These are phyloP conservation scores for Tricholoma furcatifolium DNA, from an alignment of 768 basidiomycete genomes.

Conservation along the genomic window DNA sequence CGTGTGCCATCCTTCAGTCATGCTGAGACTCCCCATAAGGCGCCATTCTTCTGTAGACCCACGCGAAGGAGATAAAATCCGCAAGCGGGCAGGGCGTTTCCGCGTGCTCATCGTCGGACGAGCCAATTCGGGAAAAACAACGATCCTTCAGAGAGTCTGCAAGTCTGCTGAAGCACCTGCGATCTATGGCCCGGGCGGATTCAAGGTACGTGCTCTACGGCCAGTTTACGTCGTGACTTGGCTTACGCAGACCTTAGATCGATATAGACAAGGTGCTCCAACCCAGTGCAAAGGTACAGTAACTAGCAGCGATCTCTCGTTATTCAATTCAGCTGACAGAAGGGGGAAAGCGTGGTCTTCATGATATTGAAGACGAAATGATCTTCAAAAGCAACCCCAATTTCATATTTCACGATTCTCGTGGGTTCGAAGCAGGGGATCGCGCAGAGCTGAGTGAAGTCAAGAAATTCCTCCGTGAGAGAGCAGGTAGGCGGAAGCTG, in stretches of 20 bases:
- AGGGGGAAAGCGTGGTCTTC: constrained; percentile 8
- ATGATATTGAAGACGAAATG: constrained; percentile 14
- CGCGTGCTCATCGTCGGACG: constrained; percentile 40
- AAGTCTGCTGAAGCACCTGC: constrained; percentile 30
- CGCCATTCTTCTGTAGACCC: not conserved
- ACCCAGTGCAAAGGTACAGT: not conserved
- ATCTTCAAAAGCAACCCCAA: constrained; percentile 12
- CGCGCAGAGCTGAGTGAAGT: constrained; percentile 4
- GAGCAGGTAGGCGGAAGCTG: constrained; percentile 1
- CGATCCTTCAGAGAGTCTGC: constrained; percentile 36
- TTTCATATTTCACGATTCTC: constrained; percentile 13
- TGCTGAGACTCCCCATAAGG: not conserved
- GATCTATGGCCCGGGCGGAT: constrained; percentile 21
- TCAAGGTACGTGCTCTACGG: constrained; percentile 15
- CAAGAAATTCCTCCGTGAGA: constrained; percentile 8
- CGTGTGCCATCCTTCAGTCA: not conserved
- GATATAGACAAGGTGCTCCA: not conserved
- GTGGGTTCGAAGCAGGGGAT: constrained; percentile 18
- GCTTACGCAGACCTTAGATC: not conserved
- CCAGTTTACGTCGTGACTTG: not conserved
- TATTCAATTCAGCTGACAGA: not conserved
- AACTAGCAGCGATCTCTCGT: not conserved
- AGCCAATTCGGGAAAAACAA: constrained; percentile 41
- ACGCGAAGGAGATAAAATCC: constrained; percentile 7
- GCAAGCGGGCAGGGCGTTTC: constrained; percentile 27